Evolutionary conservation across 179 eudicot species (phyloP).

Genomic region (Silene coronaria): DNA sequence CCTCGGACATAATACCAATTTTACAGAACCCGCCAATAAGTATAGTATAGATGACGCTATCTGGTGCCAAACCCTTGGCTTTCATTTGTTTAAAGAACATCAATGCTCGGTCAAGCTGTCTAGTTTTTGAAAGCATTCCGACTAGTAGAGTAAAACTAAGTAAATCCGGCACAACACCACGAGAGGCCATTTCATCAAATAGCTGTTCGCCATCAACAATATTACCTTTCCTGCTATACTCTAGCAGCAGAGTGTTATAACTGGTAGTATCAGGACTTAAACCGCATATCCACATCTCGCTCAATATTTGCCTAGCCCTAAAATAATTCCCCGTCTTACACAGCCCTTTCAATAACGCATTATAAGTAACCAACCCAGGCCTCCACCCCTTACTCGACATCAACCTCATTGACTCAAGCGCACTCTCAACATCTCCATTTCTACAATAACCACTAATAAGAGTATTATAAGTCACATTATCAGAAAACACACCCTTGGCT

Average conservation of each 20-base stretch:
- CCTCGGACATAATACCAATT: constrained; percentile 43
- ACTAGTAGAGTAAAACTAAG: constrained; percentile 66
- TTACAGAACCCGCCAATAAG: constrained; percentile 67
- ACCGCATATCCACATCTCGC: constrained; percentile 52
- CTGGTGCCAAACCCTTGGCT: constrained; percentile 54
- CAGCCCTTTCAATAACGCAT: constrained; percentile 56
- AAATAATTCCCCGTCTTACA: constrained; percentile 51
- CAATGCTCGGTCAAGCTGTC: constrained; percentile 53
- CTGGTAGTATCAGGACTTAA: constrained; percentile 54
- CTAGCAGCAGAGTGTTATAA: constrained; percentile 58
- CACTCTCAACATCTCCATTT: constrained; percentile 52
- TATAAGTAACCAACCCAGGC: constrained; percentile 47
- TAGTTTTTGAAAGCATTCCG: constrained; percentile 47
- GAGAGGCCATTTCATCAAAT: constrained; percentile 47
- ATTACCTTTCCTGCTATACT: constrained; percentile 42
- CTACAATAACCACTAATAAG: constrained; percentile 55
- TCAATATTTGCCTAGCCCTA: constrained; percentile 50
- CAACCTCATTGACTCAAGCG: constrained; percentile 41
- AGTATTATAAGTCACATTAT: constrained; percentile 71
- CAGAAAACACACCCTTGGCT: constrained; percentile 53
- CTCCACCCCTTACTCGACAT: constrained; percentile 54
- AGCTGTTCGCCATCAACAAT: constrained; percentile 39
- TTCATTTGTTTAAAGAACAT: constrained; percentile 48
- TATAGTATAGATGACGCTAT: constrained; percentile 67
- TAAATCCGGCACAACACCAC: constrained; percentile 52